Evolutionary conservation across 805 yeast genomes (phyloP).

Genomic region (Henningerozyma blattae): DNA sequence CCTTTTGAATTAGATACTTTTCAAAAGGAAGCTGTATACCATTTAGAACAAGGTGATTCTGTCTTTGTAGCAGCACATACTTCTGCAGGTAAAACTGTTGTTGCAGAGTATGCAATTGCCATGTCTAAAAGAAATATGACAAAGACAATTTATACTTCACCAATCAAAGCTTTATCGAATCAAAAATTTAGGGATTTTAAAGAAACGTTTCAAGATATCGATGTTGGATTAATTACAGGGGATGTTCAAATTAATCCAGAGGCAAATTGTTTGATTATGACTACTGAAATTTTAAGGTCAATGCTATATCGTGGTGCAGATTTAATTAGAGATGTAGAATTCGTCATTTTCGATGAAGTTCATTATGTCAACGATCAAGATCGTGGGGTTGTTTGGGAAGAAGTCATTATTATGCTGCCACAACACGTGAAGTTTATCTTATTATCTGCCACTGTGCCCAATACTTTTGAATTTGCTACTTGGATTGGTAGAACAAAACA

Average conservation of each 20-base stretch:
- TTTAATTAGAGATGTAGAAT: conserved; percentile 90
- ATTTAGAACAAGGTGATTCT: conserved; percentile 94
- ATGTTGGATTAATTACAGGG: conserved; percentile 92
- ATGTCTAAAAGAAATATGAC: conserved; percentile 96
- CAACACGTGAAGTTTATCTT: conserved; percentile 89
- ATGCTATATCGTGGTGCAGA: conserved; percentile 97
- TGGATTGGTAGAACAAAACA: conserved; percentile 98
- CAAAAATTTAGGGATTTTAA: conserved; percentile 85
- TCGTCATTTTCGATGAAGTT: conserved; percentile 95
- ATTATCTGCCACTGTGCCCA: conserved; percentile 96
- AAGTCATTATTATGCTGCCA: conserved; percentile 94
- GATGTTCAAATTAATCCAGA: conserved; percentile 97
- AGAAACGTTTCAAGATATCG: conserved; percentile 65
- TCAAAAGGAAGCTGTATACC: conserved; percentile 95
- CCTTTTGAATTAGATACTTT: conserved; percentile 91
- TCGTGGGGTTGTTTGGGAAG: conserved; percentile 99
- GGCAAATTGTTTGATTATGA: conserved; percentile 93
- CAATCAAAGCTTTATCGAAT: conserved; percentile 82
- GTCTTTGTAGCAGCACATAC: conserved; percentile 99
- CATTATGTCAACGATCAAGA: conserved; percentile 95
- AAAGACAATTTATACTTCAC: conserved; percentile 91
- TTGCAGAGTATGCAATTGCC: conserved; percentile 96
- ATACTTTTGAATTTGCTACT: conserved; percentile 91
- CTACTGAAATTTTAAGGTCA: conserved; percentile 88
- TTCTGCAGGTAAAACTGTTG: conserved; percentile 97